A percentile compares a stretch with the other conserved stretches of the same genome.
Evolutionary conservation across 2,329 filamentous ascomycete genomes (phyloP).

Genomic region (Fusarium annulatum): DNA sequence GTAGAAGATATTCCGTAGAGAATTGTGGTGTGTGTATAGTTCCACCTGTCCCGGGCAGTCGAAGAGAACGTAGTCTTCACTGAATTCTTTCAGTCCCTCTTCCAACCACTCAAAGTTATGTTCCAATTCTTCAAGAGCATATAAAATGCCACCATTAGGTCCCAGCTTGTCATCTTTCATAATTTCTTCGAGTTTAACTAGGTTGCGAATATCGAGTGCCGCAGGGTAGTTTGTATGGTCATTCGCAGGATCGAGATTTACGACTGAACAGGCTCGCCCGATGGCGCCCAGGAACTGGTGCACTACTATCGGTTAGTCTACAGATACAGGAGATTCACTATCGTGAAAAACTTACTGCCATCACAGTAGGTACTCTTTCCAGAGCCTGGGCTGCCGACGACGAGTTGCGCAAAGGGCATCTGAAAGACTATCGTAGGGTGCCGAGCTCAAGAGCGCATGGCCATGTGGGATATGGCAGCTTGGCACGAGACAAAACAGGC

Average conservation of each 20-base stretch:
- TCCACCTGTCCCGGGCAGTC: slow-evolving; percentile 98
- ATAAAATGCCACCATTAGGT: slow-evolving; percentile 91
- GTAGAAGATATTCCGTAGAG: slow-evolving; percentile 91
- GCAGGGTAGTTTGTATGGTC: slow-evolving; percentile 89
- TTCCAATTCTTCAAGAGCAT: slow-evolving; percentile 94
- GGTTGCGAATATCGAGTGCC: slow-evolving; percentile 87
- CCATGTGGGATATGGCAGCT: slow-evolving; percentile 1
- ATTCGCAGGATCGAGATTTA: slow-evolving; percentile 98
- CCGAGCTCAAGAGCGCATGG: slow-evolving; percentile 43
- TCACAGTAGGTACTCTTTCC: slow-evolving; percentile 99
- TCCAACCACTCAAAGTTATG: slow-evolving; percentile 94
- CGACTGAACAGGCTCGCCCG: slow-evolving; percentile 91
- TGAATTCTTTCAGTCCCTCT: slow-evolving; percentile 79
- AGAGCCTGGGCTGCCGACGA: slow-evolving; percentile 92
- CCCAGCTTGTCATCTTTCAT: slow-evolving; percentile 93
- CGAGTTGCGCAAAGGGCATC: slow-evolving; percentile 78
- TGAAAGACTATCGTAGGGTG: slow-evolving; percentile 33
- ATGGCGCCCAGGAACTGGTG: slow-evolving; percentile 98
- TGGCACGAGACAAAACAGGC: slow-evolving; percentile 12
- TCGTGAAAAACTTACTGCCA: slow-evolving; percentile 74
- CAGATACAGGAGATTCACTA: background rate
- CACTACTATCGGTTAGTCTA: slow-evolving; percentile 62
- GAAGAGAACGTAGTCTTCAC: slow-evolving; percentile 92
- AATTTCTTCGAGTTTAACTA: slow-evolving; percentile 92
- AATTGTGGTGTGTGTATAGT: slow-evolving; percentile 94